phyloP scores from a whole-genome alignment of 768 basidiomycete genomes.

The Termitomyces sp. region DNA sequence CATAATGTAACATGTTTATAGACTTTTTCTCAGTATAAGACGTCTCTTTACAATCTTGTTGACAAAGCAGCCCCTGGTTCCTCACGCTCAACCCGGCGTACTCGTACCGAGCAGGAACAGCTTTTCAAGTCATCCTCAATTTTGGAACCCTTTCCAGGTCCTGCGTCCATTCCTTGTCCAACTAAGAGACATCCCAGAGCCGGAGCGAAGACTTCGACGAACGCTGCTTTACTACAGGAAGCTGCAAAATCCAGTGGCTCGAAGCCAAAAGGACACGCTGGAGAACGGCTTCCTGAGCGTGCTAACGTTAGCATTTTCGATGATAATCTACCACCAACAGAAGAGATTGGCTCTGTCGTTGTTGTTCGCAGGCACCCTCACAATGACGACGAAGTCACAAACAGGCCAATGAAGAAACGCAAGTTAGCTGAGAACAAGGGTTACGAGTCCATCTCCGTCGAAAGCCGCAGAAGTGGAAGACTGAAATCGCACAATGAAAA shows the following conservation, averaged over 20 bases:
- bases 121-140: constrained; percentile 27
- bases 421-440: constrained; percentile 3
- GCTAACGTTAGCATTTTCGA: background rate
- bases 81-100: constrained; percentile 56
- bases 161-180: constrained; percentile 10
- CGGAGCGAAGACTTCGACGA: constrained; percentile 7
- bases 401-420: constrained; percentile 7
- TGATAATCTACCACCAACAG: background rate
- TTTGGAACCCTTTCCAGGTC: constrained; percentile 19
- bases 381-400: background rate
- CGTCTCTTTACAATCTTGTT: constrained; percentile 53
- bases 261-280: constrained; percentile 12
- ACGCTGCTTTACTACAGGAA: constrained; percentile 23
- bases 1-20: constrained; percentile 3
- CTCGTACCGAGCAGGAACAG: constrained; percentile 49
- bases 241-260: constrained; percentile 16
- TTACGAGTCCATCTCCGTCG: constrained; percentile 9
- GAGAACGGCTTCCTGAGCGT: background rate
- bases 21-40: constrained; percentile 44
- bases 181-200: constrained; percentile 20
- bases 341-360: constrained; percentile 6
- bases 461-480: constrained; percentile 14
- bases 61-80: constrained; percentile 41
- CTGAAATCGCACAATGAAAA: constrained; percentile 9
- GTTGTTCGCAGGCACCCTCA: background rate